Evolutionary conservation across 2,329 filamentous ascomycete genomes (phyloP).

Genomic region (Pestalotiopsis sp.): DNA sequence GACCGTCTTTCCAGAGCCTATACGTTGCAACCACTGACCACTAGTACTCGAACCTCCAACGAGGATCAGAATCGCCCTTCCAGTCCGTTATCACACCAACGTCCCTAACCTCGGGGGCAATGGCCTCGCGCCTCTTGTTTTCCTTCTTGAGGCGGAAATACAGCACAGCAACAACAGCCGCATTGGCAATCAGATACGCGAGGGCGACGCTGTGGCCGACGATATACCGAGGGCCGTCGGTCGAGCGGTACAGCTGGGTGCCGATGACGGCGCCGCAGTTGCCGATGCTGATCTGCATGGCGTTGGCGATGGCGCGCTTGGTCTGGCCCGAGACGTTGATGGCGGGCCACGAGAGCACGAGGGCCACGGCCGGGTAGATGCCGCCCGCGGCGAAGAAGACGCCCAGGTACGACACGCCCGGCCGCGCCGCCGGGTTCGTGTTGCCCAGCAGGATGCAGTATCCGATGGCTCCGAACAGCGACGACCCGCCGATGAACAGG

Average conservation of each 20-base stretch:
- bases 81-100: constrained; percentile 57
- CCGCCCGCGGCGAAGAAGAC: constrained; percentile 68
- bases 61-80: constrained; percentile 63
- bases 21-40: neutral
- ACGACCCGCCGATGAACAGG: constrained; percentile 64
- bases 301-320: constrained; percentile 69
- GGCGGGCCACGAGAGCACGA: constrained; percentile 70
- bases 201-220: constrained; percentile 70
- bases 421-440: constrained; percentile 44
- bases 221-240: constrained; percentile 64
- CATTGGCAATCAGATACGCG: constrained; percentile 64
- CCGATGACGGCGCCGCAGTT: constrained; percentile 71
- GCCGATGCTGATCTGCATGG: constrained; percentile 73
- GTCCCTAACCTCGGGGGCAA: constrained; percentile 47
- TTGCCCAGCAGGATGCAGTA: constrained; percentile 64
- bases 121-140: constrained; percentile 55
- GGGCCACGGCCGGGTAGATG: constrained; percentile 67
- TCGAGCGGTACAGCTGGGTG: constrained; percentile 68
- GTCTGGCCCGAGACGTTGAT: constrained; percentile 74
- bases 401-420: constrained; percentile 62
- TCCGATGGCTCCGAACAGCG: constrained; percentile 61
- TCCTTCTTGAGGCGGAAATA: constrained; percentile 59
- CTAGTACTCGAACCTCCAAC: constrained; percentile 68
- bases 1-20: too few relatives aligned
- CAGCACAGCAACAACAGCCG: constrained; percentile 53